Conservation (phyloP, 768 basidiomycete species). For the Tulasnella sp. region DNA sequence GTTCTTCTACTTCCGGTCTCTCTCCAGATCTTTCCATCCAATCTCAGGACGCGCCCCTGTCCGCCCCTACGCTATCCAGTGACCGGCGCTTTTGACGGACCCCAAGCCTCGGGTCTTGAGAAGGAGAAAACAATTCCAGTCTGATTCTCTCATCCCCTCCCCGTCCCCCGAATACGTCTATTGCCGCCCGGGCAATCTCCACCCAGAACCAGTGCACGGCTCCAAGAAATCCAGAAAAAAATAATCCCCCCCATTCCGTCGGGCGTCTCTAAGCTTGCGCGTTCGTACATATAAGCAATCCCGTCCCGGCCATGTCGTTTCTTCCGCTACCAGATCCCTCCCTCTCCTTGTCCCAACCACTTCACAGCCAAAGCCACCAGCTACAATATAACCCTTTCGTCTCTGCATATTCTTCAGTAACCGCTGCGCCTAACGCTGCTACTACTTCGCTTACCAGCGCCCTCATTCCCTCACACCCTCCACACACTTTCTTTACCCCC, state of each 20-base stretch:
- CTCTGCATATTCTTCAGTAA: not conserved
- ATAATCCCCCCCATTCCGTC: not conserved
- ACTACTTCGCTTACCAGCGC: constrained; percentile 5
- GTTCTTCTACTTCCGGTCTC: constrained; percentile 3
- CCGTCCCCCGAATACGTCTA: constrained; percentile 8
- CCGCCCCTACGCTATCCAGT: not conserved
- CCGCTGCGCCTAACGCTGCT: not conserved
- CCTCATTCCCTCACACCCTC: constrained; percentile 11
- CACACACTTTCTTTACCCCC: constrained; percentile 5
- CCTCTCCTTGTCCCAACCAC: constrained; percentile 10
- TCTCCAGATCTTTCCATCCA: not conserved
- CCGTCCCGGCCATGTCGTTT: not conserved
- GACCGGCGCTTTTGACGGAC: not conserved
- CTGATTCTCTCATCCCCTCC: not conserved
- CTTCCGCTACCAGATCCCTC: constrained; percentile 12
- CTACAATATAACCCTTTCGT: constrained; percentile 13
- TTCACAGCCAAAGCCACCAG: not conserved
- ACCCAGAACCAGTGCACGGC: constrained; percentile 18
- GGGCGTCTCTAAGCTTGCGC: not conserved
- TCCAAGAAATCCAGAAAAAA: constrained; percentile 5
- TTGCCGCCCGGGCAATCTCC: constrained; percentile 17
- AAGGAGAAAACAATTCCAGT: constrained; percentile 9
- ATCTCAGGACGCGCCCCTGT: not conserved
- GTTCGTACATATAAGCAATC: not conserved
- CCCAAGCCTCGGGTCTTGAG: not conserved